Percentiles rank a stretch among this genome's conserved stretches.
phyloP scores from a whole-genome alignment of 495 filamentous ascomycete genomes.

The Penicillium salamii region DNA sequence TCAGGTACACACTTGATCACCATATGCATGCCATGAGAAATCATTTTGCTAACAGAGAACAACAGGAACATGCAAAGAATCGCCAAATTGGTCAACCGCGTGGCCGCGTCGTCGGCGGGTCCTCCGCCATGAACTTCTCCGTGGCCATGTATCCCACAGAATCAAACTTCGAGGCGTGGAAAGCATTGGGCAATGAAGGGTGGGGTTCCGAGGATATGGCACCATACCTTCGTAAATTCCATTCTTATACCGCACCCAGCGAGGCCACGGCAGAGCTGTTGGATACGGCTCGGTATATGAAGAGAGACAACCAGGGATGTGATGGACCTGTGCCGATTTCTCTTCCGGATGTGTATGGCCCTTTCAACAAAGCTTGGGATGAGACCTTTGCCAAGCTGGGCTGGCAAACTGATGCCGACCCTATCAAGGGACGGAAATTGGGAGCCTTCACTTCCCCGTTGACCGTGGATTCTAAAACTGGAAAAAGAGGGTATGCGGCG shows the following conservation, averaged over 20 bases:
- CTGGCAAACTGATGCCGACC: conserved; percentile 21
- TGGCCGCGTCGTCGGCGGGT: conserved; percentile 55
- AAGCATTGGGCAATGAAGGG: conserved; percentile 45
- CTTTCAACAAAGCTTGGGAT: conserved; percentile 26
- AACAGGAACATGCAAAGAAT: conserved; percentile 18
- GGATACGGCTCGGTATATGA: conserved; percentile 14
- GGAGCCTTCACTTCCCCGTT: conserved; percentile 21
- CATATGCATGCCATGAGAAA: neutral
- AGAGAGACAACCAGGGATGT: conserved; percentile 8
- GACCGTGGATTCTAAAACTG: conserved; percentile 14
- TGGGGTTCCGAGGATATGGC: conserved; percentile 48
- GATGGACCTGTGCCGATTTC: conserved; percentile 26
- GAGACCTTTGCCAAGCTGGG: conserved; percentile 22
- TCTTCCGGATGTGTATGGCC: conserved; percentile 18
- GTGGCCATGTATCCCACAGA: conserved; percentile 23
- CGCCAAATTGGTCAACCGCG: conserved; percentile 32
- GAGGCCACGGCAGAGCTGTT: conserved; percentile 9
- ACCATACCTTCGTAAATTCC: conserved; percentile 40
- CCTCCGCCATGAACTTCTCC: conserved; percentile 48
- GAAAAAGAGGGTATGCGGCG: conserved; percentile 41
- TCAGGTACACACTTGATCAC: conserved; percentile 38
- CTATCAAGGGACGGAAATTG: conserved; percentile 17
- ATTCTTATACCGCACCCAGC: conserved; percentile 16
- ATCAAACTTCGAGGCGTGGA: conserved; percentile 47
- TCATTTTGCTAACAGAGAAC: neutral